A percentile compares a stretch with the other conserved stretches of the same genome.
These are phyloP conservation scores for Mucor saturninus DNA, from an alignment of 371 early-diverging fungal species.

Conservation along the genomic window DNA sequence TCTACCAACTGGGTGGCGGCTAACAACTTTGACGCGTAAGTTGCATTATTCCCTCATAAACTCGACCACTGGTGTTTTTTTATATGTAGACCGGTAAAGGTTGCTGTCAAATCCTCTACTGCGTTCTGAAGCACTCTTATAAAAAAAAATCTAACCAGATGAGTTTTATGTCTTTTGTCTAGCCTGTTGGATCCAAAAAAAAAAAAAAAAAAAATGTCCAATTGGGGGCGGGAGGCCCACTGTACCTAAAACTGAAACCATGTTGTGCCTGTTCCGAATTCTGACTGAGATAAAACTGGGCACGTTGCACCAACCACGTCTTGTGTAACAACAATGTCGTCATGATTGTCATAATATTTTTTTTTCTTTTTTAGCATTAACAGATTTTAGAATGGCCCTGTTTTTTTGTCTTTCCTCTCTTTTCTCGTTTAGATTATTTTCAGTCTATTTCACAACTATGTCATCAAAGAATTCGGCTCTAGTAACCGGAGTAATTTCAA, in stretches of 20 bases:
- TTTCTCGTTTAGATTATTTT: background rate
- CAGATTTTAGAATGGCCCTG: background rate
- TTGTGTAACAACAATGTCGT: no score
- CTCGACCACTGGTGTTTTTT: constrained; percentile 17
- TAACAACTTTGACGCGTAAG: constrained; percentile 10
- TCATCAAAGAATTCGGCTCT: background rate
- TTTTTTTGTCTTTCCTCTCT: background rate
- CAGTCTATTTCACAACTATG: background rate
- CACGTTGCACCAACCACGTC: no score
- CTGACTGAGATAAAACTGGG: no score
- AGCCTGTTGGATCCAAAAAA: background rate
- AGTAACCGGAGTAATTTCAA: constrained; percentile 3
- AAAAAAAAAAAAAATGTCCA: background rate
- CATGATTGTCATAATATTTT: no score
- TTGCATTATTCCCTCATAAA: constrained; percentile 24
- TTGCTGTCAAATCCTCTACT: constrained; percentile 6
- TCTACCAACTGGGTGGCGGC: constrained; percentile 8
- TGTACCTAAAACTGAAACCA: no score
- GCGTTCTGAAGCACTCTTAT: constrained; percentile 16
- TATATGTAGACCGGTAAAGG: constrained; percentile 16
- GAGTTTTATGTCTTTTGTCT: constrained; percentile 3
- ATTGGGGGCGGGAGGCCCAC: no score
- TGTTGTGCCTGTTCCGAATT: no score
- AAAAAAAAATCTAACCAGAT: constrained; percentile 3
- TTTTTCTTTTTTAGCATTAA: background rate